A percentile compares a stretch with the other conserved stretches of the same genome.
phyloP scores from a whole-genome alignment of 1,284 basidiomycete genomes.

The Malassezia vespertilionis region DNA sequence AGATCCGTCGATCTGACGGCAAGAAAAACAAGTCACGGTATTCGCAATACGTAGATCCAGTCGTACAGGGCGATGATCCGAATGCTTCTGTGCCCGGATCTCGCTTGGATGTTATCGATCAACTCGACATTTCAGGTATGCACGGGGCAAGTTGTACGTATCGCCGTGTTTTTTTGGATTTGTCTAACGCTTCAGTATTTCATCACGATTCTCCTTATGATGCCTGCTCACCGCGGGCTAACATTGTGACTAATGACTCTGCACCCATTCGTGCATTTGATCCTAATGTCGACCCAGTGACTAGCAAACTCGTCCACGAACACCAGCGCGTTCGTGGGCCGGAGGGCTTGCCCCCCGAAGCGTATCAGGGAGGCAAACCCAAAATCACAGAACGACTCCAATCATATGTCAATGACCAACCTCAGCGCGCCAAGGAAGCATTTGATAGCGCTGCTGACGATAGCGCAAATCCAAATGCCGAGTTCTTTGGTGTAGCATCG shows the following conservation, averaged over 20 bases:
- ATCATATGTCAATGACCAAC: constrained; percentile 14
- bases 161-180: not conserved
- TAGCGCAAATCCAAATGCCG: constrained; percentile 34
- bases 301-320: constrained; percentile 21
- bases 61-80: constrained; percentile 2
- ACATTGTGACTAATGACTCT: constrained; percentile 21
- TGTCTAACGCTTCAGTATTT: constrained; percentile 23
- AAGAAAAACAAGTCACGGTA: constrained; percentile 1
- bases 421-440: constrained; percentile 16
- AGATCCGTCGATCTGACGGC: not conserved
- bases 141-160: constrained; percentile 32
- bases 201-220: constrained; percentile 47
- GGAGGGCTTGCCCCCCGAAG: not conserved
- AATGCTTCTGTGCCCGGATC: not conserved
- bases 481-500: constrained; percentile 38
- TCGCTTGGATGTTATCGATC: constrained; percentile 45
- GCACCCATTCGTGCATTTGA: constrained; percentile 43
- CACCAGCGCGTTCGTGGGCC: constrained; percentile 11
- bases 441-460: constrained; percentile 17
- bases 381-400: too few species aligned
- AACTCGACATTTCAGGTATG: constrained; percentile 39
- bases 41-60: constrained; percentile 14
- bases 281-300: constrained; percentile 38
- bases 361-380: not conserved
- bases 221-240: constrained; percentile 40